Evolutionary conservation across 352 stramenopile genomes (phyloP), one percentile per base, ranked within the genome.

Genomic region (Pythium aquatile): DNA sequence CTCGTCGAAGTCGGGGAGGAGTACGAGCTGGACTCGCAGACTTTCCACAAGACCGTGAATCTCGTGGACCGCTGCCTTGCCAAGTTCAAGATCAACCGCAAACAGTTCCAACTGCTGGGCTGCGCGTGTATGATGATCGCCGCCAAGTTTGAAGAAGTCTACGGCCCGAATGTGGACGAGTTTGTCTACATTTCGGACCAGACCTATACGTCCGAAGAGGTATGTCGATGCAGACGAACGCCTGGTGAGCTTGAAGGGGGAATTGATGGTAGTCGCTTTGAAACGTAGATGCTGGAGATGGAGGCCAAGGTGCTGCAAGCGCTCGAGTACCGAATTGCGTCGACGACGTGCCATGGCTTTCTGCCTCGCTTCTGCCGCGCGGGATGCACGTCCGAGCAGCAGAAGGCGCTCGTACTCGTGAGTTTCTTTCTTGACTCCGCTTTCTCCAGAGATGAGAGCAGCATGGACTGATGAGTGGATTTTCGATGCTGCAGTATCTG

Each of bases 61-160:
- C 74, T 95, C 30, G 83, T 96, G 20, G 88, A 96, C 48, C 82
- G 88, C 8, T 96, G 81, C 28, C 72, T 96, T 5, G 75, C 77
- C 9, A 86, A 81, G 40, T 88, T 92, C 68, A 85, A 87, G 66
- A 93, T 98, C 40, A 84, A 85, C 61, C 79, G 96, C 30, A 89
- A 89, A 46, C 85, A 97, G 68, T 92, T 99, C 39, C 97, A 99
- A 71, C 77, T 99, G 7, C 79, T 99, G 29, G 97, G 96, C 37
- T 96, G 98, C 33, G 97, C 96, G 14, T 96, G 94, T 30, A 93
- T 99, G 63, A 92, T 99, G 58, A 85, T 99, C 61, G 96, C 97
- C 39, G 95, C 89, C 71, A 99, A 99, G 70, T 99, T 98, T 66
- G 96, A 99, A 78, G 97, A 99, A 73, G 97, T 99, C 17, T 98